phyloP scores from a whole-genome alignment of 2,329 filamentous ascomycete genomes.

The Triangularia verruculosa region DNA sequence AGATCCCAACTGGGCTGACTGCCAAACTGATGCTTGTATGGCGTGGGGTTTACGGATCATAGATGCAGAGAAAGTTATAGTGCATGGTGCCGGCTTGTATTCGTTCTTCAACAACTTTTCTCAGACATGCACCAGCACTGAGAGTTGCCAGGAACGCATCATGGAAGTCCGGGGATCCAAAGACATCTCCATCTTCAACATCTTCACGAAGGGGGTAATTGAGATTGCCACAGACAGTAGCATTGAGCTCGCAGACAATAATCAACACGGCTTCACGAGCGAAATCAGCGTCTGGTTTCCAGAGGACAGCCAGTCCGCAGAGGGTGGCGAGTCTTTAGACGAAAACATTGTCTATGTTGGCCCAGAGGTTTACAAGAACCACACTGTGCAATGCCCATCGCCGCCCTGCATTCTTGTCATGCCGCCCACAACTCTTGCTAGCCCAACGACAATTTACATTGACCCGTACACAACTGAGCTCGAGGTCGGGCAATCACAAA shows the following conservation, averaged over 20 bases:
- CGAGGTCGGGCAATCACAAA: not conserved
- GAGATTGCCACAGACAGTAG: not conserved
- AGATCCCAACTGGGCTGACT: constrained; percentile 35
- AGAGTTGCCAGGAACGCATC: constrained; percentile 46
- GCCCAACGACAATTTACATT: not conserved
- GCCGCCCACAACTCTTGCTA: not conserved
- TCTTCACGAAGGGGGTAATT: not conserved
- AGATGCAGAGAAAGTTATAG: constrained; percentile 49
- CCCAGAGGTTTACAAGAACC: not conserved
- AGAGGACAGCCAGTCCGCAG: not conserved
- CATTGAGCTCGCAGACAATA: not conserved
- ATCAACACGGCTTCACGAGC: not conserved
- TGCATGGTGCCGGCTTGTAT: constrained; percentile 64
- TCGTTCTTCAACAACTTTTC: constrained; percentile 66
- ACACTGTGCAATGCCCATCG: not conserved
- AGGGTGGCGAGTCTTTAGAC: no score
- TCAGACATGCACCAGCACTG: constrained; percentile 42
- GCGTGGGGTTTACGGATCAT: constrained; percentile 65
- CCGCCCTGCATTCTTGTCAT: not conserved
- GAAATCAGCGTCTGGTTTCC: not conserved
- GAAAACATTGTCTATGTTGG: not conserved
- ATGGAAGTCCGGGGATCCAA: constrained; percentile 20
- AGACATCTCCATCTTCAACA: not conserved
- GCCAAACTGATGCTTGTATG: constrained; percentile 56
- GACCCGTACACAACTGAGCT: not conserved